These are phyloP conservation scores for Stemphylium vesicarium DNA, from an alignment of 2,329 filamentous ascomycete genomes.

Conservation along the genomic window DNA sequence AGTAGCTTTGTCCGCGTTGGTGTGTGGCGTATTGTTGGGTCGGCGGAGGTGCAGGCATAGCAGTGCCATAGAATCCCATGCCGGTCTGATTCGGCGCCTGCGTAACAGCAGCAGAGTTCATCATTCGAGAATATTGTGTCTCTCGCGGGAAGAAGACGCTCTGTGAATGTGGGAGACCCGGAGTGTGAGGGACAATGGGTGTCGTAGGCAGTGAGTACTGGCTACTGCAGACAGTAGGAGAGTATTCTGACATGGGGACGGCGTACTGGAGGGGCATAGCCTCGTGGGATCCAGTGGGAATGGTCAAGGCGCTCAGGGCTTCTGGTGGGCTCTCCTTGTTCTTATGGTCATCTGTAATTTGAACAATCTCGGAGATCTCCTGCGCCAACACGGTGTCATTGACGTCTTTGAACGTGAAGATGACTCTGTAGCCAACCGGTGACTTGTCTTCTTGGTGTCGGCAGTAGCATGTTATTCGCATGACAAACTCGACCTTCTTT, in stretches of 20 bases:
- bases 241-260: slow-evolving; percentile 30
- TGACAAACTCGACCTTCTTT: slow-evolving; percentile 82
- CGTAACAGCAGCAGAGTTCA: slow-evolving; percentile 10
- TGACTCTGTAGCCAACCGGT: slow-evolving; percentile 77
- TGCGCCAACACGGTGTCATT: slow-evolving; percentile 80
- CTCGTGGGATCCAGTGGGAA: slow-evolving; percentile 21
- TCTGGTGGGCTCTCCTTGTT: slow-evolving; percentile 53
- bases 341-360: slow-evolving; percentile 98
- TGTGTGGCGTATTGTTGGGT: slow-evolving; percentile 22
- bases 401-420: slow-evolving; percentile 91
- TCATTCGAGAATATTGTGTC: slow-evolving; percentile 20
- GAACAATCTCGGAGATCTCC: slow-evolving; percentile 77
- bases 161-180: slow-evolving; percentile 28
- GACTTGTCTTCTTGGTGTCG: slow-evolving; percentile 92
- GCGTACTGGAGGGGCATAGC: slow-evolving; percentile 24
- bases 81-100: slow-evolving; percentile 18
- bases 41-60: slow-evolving; percentile 14
- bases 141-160: slow-evolving; percentile 27
- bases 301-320: slow-evolving; percentile 25
- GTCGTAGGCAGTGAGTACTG: slow-evolving; percentile 39
- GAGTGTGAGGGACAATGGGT: slow-evolving; percentile 28
- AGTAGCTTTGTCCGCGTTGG: slow-evolving; percentile 30
- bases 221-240: slow-evolving; percentile 27
- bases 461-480: slow-evolving; percentile 98
- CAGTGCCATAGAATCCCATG: slow-evolving; percentile 18